Conservation (phyloP, 2,329 filamentous ascomycete genomes). For the Diaporthe citri region DNA sequence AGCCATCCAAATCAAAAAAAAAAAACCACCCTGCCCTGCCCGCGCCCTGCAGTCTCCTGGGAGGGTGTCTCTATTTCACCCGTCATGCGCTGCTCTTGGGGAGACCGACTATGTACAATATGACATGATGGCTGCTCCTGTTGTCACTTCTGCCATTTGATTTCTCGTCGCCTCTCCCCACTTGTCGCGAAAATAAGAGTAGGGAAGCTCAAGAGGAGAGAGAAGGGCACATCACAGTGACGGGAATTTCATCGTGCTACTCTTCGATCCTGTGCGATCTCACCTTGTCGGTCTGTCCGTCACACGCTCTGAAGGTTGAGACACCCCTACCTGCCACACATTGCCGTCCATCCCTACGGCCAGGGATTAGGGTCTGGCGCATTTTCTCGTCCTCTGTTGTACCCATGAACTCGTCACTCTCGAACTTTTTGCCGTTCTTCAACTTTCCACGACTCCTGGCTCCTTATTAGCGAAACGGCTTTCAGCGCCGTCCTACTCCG, state of each 20-base stretch:
- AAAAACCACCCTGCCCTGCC: constrained; percentile 12
- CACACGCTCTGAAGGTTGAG: not conserved
- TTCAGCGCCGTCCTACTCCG: not conserved
- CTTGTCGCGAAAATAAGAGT: not conserved
- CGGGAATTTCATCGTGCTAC: not conserved
- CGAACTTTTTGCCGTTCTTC: constrained; percentile 12
- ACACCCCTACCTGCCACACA: constrained; percentile 21
- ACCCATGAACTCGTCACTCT: constrained; percentile 32
- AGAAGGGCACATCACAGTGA: not conserved
- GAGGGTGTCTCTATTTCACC: constrained; percentile 20
- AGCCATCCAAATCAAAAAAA: constrained; percentile 30
- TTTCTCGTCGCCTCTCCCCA: not conserved
- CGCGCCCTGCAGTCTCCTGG: constrained; percentile 10
- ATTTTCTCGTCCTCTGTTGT: constrained; percentile 15
- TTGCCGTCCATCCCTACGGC: constrained; percentile 21
- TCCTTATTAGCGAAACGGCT: not conserved
- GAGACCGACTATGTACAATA: not conserved
- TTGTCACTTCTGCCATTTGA: not conserved
- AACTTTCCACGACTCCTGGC: not conserved
- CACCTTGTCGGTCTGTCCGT: constrained; percentile 12
- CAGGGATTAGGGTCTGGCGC: constrained; percentile 35
- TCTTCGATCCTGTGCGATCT: not conserved
- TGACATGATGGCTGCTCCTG: constrained; percentile 5
- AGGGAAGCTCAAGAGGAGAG: not conserved
- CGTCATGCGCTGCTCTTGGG: constrained; percentile 15